Evolutionary conservation across 805 yeast genomes (phyloP).

Genomic region (Candida ipomoeae): DNA sequence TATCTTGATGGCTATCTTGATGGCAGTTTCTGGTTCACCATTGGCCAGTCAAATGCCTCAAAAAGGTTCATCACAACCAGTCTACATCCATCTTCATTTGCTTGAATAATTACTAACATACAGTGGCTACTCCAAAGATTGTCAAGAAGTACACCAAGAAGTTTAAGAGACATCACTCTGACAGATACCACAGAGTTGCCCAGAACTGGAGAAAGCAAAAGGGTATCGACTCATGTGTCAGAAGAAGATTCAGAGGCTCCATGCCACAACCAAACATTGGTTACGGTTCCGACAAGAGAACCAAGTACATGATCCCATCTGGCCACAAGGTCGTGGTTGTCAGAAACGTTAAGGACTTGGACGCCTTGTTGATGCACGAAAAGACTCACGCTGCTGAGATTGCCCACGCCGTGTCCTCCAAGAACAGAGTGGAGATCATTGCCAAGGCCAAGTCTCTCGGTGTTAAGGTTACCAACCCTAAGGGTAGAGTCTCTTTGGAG

Average conservation of each 20-base stretch:
- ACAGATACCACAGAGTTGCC: conserved; percentile 96
- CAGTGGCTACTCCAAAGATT: conserved; percentile 98
- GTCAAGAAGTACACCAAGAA: conserved; percentile 98
- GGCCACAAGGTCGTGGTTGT: conserved; percentile 98
- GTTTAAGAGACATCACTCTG: conserved; percentile 99
- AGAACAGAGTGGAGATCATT: conserved; percentile 94
- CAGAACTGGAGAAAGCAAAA: conserved; percentile 99
- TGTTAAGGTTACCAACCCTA: conserved; percentile 98
- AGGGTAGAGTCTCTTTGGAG: conserved; percentile 97
- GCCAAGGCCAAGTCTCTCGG: conserved; percentile 98
- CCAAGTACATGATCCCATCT: conserved; percentile 91
- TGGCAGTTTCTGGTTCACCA: too few species aligned
- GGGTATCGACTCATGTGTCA: conserved; percentile 99
- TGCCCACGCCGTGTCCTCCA: conserved; percentile 97
- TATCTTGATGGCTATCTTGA: too few species aligned
- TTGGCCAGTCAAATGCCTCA: too few species aligned
- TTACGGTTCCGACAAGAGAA: conserved; percentile 99
- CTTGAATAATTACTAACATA: conserved; percentile 18
- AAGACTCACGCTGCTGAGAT: conserved; percentile 99
- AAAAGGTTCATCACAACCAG: too few species aligned
- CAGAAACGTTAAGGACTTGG: conserved; percentile 89
- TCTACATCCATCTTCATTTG: too few species aligned
- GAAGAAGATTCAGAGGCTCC: conserved; percentile 99
- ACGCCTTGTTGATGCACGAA: conserved; percentile 93
- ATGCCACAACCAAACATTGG: conserved; percentile 99